Conservation (phyloP, 2,329 filamentous ascomycete genomes). For the Venturia pyrina region DNA sequence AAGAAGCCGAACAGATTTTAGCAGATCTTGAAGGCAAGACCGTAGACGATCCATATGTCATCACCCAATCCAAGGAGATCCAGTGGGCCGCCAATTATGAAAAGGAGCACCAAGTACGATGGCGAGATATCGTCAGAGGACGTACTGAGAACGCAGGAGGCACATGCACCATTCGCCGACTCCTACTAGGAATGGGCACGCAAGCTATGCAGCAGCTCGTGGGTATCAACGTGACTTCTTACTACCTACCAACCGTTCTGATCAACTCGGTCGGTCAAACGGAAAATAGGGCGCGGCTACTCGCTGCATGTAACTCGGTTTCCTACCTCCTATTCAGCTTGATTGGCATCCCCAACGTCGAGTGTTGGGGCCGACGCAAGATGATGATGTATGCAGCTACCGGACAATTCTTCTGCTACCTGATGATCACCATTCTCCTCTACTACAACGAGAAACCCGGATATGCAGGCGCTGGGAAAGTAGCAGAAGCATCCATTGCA, state of each 20-base stretch:
- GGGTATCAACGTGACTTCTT: conserved; percentile 25
- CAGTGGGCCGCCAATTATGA: conserved; percentile 36
- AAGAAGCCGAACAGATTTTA: conserved; percentile 39
- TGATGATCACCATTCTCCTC: conserved; percentile 31
- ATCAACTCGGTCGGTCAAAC: conserved; percentile 44
- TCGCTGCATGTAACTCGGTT: conserved; percentile 42
- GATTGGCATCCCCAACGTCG: conserved; percentile 46
- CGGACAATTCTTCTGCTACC: conserved; percentile 75
- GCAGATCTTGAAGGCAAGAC: conserved; percentile 38
- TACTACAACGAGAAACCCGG: conserved; percentile 24
- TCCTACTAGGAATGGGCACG: conserved; percentile 43
- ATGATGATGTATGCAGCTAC: conserved; percentile 69
- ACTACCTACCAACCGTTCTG: conserved; percentile 43
- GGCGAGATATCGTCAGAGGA: conserved; percentile 40
- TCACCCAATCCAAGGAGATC: conserved; percentile 34
- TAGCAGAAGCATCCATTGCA: conserved; percentile 27
- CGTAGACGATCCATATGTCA: conserved; percentile 35
- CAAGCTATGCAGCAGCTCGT: conserved; percentile 42
- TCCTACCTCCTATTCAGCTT: conserved; percentile 35
- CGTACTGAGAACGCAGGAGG: conserved; percentile 34
- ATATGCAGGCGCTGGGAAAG: conserved; percentile 26
- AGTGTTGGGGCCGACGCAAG: conserved; percentile 68
- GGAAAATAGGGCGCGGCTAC: conserved; percentile 38
- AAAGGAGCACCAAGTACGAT: conserved; percentile 38
- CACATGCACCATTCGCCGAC: conserved; percentile 40